Evolutionary conservation across 768 basidiomycete genomes (phyloP), one percentile per base, ranked within the genome.

Genomic region (Exsudoporus frostii): DNA sequence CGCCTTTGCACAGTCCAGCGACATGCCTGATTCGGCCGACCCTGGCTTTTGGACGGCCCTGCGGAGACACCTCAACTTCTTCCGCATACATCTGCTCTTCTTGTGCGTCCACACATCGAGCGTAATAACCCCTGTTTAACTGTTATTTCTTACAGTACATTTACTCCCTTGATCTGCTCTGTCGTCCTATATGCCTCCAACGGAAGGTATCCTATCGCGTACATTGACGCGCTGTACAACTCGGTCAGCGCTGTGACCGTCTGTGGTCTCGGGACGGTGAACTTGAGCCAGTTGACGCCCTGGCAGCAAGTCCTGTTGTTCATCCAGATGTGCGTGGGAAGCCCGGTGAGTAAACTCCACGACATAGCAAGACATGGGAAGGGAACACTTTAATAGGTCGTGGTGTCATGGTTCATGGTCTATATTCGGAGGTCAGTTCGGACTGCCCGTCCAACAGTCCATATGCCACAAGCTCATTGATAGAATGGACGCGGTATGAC

Each of bases 331-430:
- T 84, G 80, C 55, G 55, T 88, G 19, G 88, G 88, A 8, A 88
- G 77, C 58, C 85, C 85, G 33, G 89, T 90, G 57, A 64, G 86
- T 76, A 19, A 22, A n/a, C 43, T 47, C 22, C 42, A 11, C 7
- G 25, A 32, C 4, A 24, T 30, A 19, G 32, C 1, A 33, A 24
- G 34, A 24, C 9, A 25, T 17, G 19, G 5, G 5, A 25, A 32
- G 9, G 8, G 14, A 38, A 10, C 19, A 38, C 37, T 22, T 45
- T 13, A 37, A n/a, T 47, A 92, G 85, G 82, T 92, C 36, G 62
- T 84, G 14, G 81, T 93, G 7, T 91, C 90, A 0, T 90, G 91
- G 86, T 75, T 91, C 53, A 88, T 90, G 69, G 90, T 96, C 25
- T 80, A 84, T 53, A 79, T 86, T 53, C 79, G 92, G 52, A 84